These are phyloP conservation scores for Ajuga chamaepitys DNA, from an alignment of 257 asterid genomes.

Conservation along the genomic window DNA sequence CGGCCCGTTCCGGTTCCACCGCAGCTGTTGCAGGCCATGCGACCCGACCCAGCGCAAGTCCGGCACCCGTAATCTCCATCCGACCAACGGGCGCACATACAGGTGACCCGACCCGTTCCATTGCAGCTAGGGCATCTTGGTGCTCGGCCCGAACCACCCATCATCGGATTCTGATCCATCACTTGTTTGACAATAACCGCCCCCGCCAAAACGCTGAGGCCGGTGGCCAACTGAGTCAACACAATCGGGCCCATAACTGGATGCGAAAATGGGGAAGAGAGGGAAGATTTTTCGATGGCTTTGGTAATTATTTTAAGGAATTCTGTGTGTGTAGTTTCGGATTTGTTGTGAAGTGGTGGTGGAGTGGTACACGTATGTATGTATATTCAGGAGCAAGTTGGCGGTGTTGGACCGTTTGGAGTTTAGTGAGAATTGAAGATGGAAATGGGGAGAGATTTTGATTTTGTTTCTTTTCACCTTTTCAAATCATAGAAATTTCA, in stretches of 20 bases:
- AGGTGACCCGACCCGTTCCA: constrained; percentile 81
- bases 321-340: background rate
- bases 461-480: no score
- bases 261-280: background rate
- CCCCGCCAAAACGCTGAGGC: constrained; percentile 50
- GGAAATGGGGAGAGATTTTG: background rate
- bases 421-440: background rate
- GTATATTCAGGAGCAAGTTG: constrained; percentile 22
- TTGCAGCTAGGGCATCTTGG: constrained; percentile 77
- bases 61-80: constrained; percentile 91
- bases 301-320: background rate
- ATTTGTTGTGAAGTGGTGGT: constrained; percentile 34
- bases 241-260: constrained; percentile 62
- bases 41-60: constrained; percentile 90
- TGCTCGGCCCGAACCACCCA: constrained; percentile 72
- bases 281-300: constrained; percentile 10
- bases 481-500: no score
- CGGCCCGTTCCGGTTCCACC: constrained; percentile 95
- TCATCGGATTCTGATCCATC: constrained; percentile 53
- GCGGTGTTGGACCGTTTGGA: constrained; percentile 21
- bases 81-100: constrained; percentile 90
- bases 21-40: constrained; percentile 78
- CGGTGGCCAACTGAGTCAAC: constrained; percentile 49
- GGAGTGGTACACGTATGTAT: constrained; percentile 58
- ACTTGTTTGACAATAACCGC: constrained; percentile 61